Percentiles rank a stretch among this genome's conserved stretches.
These are phyloP conservation scores for Centaurea solstitialis DNA, from an alignment of 129 eudicot species.

Conservation along the genomic window DNA sequence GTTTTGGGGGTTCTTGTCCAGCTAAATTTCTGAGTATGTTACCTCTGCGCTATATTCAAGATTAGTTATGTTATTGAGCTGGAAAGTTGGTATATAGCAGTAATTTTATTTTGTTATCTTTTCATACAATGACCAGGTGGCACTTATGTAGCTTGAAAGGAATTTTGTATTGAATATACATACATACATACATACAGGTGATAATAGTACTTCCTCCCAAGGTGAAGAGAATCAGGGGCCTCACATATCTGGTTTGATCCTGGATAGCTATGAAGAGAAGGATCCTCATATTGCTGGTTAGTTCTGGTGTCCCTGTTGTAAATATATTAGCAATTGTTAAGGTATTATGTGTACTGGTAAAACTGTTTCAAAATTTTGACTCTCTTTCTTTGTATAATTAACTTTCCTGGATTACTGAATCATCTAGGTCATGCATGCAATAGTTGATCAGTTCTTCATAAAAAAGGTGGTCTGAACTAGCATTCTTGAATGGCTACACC, in stretches of 20 bases:
- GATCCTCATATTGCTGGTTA: conserved; percentile 50
- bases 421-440: conserved; percentile 55
- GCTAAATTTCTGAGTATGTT: too few relatives aligned
- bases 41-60: too few relatives aligned
- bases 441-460: conserved; percentile 60
- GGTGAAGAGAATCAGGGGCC: conserved; percentile 33
- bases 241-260: background rate
- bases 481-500: conserved; percentile 69
- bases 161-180: too few relatives aligned
- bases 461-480: conserved; percentile 66
- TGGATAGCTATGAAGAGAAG: too few relatives aligned
- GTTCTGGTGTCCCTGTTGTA: conserved; percentile 14
- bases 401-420: conserved; percentile 39
- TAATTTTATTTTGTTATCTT: too few relatives aligned
- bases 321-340: background rate
- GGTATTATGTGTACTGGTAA: background rate
- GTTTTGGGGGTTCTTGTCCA: too few relatives aligned
- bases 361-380: background rate
- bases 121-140: too few relatives aligned
- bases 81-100: too few relatives aligned
- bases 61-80: too few relatives aligned
- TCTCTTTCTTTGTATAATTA: background rate
- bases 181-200: conserved; percentile 51
- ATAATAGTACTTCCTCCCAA: conserved; percentile 33
- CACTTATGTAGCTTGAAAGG: too few relatives aligned